A percentile compares a stretch with the other conserved stretches of the same genome.
These are phyloP conservation scores for Fusarium pseudograminearum DNA, from an alignment of 2,329 filamentous ascomycete species.

Conservation along the genomic window DNA sequence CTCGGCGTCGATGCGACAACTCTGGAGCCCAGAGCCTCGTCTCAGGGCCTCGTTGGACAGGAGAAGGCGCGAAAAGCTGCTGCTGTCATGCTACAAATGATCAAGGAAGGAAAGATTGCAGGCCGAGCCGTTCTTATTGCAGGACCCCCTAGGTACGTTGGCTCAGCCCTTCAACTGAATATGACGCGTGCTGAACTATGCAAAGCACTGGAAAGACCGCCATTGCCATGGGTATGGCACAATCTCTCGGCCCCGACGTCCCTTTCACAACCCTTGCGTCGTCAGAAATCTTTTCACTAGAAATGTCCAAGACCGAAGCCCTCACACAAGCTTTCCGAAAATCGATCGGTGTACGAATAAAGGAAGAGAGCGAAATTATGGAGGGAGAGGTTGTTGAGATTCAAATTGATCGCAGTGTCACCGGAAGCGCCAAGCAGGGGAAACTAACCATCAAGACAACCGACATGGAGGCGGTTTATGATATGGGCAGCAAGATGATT, in stretches of 20 bases:
- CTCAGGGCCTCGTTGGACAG: slow-evolving; percentile 95
- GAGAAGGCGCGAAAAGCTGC: slow-evolving; percentile 97
- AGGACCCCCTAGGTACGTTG: slow-evolving; percentile 80
- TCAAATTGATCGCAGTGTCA: slow-evolving; percentile 96
- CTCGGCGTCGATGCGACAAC: slow-evolving; percentile 93
- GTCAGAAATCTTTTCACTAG: slow-evolving; percentile 97
- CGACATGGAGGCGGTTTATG: slow-evolving; percentile 99
- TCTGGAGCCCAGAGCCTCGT: slow-evolving; percentile 84
- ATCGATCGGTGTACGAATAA: slow-evolving; percentile 97
- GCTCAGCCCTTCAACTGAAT: neutral
- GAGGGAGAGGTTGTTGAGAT: slow-evolving; percentile 99
- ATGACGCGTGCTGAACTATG: slow-evolving; percentile 33
- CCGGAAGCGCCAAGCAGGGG: slow-evolving; percentile 96
- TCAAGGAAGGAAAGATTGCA: slow-evolving; percentile 98
- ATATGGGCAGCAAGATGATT: slow-evolving; percentile 99
- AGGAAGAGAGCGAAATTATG: slow-evolving; percentile 99
- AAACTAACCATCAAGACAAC: slow-evolving; percentile 99
- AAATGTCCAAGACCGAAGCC: slow-evolving; percentile 99
- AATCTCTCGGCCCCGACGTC: slow-evolving; percentile 92
- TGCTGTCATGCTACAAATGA: slow-evolving; percentile 97
- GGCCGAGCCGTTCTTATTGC: slow-evolving; percentile 94
- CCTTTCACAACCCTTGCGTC: slow-evolving; percentile 96
- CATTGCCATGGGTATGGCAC: slow-evolving; percentile 98
- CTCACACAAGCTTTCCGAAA: slow-evolving; percentile 99
- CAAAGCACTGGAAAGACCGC: slow-evolving; percentile 94